Percentiles rank a stretch among this genome's conserved stretches.
phyloP scores from a whole-genome alignment of 2,329 filamentous ascomycete species.

The Pseudogymnoascus sp. region DNA sequence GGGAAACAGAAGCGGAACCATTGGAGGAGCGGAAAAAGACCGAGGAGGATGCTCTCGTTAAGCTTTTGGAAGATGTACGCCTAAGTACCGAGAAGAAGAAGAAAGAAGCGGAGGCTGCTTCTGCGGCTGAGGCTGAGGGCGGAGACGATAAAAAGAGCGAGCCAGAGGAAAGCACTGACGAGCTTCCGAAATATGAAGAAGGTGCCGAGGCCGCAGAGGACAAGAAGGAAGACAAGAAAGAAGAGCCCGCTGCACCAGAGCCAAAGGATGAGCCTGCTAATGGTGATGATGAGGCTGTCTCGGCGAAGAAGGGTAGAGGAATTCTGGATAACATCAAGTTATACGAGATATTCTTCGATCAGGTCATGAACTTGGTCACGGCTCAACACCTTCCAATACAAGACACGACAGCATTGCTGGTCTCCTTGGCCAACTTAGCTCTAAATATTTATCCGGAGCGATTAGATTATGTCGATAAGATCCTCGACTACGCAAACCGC shows the following conservation, averaged over 20 bases:
- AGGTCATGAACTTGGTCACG: constrained; percentile 88
- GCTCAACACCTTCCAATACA: constrained; percentile 85
- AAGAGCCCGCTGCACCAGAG: constrained; percentile 26
- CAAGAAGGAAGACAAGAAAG: constrained; percentile 38
- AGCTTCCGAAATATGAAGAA: constrained; percentile 20
- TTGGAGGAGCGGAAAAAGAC: constrained; percentile 63
- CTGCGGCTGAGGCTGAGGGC: background rate
- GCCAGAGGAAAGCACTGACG: constrained; percentile 9
- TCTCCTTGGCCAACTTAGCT: constrained; percentile 88
- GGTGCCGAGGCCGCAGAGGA: constrained; percentile 30
- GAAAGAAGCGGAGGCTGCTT: constrained; percentile 13
- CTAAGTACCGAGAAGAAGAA: constrained; percentile 48
- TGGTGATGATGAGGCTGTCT: constrained; percentile 31
- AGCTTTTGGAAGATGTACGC: constrained; percentile 68
- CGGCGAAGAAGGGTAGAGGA: constrained; percentile 30
- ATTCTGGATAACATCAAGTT: constrained; percentile 75
- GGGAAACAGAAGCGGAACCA: constrained; percentile 66
- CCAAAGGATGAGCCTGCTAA: constrained; percentile 24
- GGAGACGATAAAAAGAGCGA: constrained; percentile 26
- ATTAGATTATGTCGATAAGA: constrained; percentile 91
- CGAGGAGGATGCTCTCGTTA: constrained; percentile 75
- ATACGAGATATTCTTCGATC: constrained; percentile 95
- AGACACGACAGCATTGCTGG: constrained; percentile 85
- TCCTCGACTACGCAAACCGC: constrained; percentile 76
- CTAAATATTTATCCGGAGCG: constrained; percentile 91